phyloP scores from a whole-genome alignment of 306 rosid genomes.

The Cercis canadensis region DNA sequence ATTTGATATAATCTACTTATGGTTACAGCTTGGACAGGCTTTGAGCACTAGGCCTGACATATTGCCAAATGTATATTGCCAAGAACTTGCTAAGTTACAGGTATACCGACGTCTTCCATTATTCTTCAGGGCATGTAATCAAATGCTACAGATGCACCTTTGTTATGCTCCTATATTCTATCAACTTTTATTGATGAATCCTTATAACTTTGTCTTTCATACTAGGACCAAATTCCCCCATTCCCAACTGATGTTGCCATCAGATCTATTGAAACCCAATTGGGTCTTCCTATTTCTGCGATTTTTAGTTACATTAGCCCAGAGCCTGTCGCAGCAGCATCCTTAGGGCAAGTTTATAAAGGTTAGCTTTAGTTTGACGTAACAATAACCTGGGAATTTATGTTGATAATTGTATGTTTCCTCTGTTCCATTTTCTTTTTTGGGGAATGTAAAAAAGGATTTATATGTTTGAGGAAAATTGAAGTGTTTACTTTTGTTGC shows the following conservation, averaged over 20 bases:
- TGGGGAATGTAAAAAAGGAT: conserved; percentile 26
- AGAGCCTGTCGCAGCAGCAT: too few species aligned
- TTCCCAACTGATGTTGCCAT: conserved; percentile 54
- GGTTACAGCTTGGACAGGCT: conserved; percentile 96
- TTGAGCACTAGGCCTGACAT: conserved; percentile 96
- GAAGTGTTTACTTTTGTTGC: conserved; percentile 61
- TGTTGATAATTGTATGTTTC: not conserved
- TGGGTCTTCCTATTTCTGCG: not conserved
- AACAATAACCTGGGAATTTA: conserved; percentile 13
- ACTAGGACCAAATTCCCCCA: conserved; percentile 96
- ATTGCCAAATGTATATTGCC: conserved; percentile 45
- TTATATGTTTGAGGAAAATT: conserved; percentile 46
- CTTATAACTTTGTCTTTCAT: conserved; percentile 22
- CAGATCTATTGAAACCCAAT: too few species aligned
- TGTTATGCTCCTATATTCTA: not conserved
- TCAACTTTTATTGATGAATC: conserved; percentile 10
- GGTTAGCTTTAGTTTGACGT: conserved; percentile 53
- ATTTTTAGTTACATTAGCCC: too few species aligned
- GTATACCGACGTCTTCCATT: too few species aligned
- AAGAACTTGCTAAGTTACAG: too few species aligned
- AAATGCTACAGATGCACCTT: not conserved
- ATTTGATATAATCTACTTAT: conserved; percentile 41
- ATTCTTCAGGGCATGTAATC: not conserved
- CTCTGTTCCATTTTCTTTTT: conserved; percentile 25
- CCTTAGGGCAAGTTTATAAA: not conserved